Base-by-base conservation (phyloP, 2,329 filamentous ascomycete genomes). In the Metarhizium robertsii region DNA sequence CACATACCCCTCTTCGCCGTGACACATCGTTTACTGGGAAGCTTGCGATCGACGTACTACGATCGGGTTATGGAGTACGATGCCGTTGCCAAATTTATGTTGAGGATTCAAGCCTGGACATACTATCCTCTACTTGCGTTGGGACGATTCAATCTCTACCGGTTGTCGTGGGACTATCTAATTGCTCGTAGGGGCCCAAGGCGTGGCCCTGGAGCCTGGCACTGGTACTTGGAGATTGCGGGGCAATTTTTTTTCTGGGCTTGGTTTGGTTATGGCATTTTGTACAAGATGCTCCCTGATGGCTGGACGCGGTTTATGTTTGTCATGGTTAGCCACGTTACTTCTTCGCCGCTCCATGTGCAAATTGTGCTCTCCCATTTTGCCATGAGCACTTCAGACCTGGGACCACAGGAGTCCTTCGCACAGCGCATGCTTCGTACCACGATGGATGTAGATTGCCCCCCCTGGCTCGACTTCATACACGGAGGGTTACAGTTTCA, bases 301-400 rank as follows among this genome's bases (percentile, higher is more conserved):
- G 83, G 80, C 69, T 81, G 80, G 70, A 80, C 81, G 59, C 84
- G 90, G 18, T 78, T 94, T 54, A 73, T 80, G 50, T 96, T 90
- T 68, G 75, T 96, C 64, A 75, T 95, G 68, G 72, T 94, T 65
- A 92, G 87, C 65, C 90, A 96, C 67, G 80, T 90, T 66, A 79
- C 90, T 30, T 89, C 89, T 6, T 87, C 88, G 70, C 87, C 90
- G 2, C 75, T 96, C 52, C 91, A 96, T 68, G 81, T 92, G 11
- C 91, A 96, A 69, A 95, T 96, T 67, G 95, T 90, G 0, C 80
- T 96, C 18, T 94, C 88, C 2, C 91, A 96, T 71, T 96, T 95
- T 70, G 89, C 89, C 61, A 96, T 95, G 91, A 92, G 88, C 62
- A 96, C 91, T 0, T 81, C 88, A 11, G 90, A 96, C 64, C 77